phyloP scores from a whole-genome alignment of 768 basidiomycete species.

The Paxillus involutus region DNA sequence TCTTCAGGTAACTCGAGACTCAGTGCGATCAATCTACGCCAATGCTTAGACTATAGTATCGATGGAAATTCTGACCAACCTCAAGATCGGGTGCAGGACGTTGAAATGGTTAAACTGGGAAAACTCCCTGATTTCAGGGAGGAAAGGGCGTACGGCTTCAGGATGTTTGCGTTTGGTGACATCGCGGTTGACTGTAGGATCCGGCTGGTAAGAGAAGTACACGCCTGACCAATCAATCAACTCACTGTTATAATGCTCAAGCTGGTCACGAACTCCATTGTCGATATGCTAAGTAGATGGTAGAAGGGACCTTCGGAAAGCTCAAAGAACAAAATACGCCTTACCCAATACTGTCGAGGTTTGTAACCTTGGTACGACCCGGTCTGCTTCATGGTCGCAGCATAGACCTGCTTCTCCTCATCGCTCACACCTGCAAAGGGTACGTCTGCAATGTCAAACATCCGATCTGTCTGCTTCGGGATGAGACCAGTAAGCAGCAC shows the following conservation, averaged over 20 bases:
- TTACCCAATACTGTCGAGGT: constrained; percentile 48
- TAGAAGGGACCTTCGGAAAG: neutral
- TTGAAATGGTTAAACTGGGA: constrained; percentile 50
- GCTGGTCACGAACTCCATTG: constrained; percentile 59
- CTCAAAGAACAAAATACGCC: neutral
- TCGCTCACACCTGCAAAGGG: constrained; percentile 41
- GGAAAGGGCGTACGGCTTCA: constrained; percentile 44
- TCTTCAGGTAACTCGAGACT: constrained; percentile 53
- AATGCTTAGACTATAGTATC: neutral
- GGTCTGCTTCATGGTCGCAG: constrained; percentile 39
- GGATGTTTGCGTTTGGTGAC: constrained; percentile 50
- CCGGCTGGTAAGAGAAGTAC: neutral
- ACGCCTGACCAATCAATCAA: neutral
- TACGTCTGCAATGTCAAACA: constrained; percentile 50
- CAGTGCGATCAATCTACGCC: constrained; percentile 42
- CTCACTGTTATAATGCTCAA: constrained; percentile 65
- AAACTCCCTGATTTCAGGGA: constrained; percentile 54
- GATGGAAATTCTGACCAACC: constrained; percentile 23
- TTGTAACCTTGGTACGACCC: constrained; percentile 58
- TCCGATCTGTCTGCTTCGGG: constrained; percentile 41
- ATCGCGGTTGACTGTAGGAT: constrained; percentile 47
- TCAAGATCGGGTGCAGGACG: constrained; percentile 48
- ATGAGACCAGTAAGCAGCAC: constrained; percentile 23
- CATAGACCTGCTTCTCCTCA: constrained; percentile 44
- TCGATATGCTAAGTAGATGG: constrained; percentile 52